phyloP scores from a whole-genome alignment of 257 asterid species.

The Craterostigma plantagineum region DNA sequence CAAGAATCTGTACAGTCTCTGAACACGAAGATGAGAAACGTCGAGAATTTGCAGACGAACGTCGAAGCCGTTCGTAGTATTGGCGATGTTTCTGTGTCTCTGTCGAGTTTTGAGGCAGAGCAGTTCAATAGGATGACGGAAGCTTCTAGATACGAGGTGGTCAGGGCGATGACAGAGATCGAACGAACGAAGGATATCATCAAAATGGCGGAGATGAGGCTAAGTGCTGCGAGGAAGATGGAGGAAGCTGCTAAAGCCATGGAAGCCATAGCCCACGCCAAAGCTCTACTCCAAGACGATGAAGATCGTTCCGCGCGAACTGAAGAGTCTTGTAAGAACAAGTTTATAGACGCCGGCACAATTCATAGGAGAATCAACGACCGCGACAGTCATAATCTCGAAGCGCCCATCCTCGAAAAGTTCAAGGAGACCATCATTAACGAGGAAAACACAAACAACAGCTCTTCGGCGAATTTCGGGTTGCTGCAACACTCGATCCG shows the following conservation, averaged over 20 bases:
- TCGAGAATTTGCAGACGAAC: conserved; percentile 18
- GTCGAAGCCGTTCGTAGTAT: too few species aligned
- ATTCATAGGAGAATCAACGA: too few species aligned
- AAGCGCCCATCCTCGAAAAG: too few species aligned
- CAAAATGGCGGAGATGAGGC: conserved; percentile 65
- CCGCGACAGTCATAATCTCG: too few species aligned
- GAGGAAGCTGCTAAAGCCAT: conserved; percentile 75
- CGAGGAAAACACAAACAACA: too few species aligned
- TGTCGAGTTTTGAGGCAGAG: conserved; percentile 29
- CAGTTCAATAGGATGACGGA: conserved; percentile 62
- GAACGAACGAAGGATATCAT: conserved; percentile 49
- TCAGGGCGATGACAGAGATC: conserved; percentile 55
- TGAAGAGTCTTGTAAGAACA: conserved; percentile 20
- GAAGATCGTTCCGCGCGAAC: conserved; percentile 9
- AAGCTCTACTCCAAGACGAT: conserved; percentile 10
- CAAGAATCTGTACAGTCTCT: conserved; percentile 72
- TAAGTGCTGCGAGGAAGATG: conserved; percentile 60
- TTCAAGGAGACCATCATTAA: too few species aligned
- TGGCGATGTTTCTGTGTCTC: not conserved
- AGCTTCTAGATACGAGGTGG: conserved; percentile 51
- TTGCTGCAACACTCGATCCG: too few species aligned
- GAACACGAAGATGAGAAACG: conserved; percentile 41
- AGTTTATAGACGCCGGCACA: conserved; percentile 10
- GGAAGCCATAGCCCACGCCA: conserved; percentile 46
- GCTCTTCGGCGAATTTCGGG: too few species aligned